Evolutionary conservation across 2,329 filamentous ascomycete genomes (phyloP).

Genomic region (Paraconiothyrium sp.): DNA sequence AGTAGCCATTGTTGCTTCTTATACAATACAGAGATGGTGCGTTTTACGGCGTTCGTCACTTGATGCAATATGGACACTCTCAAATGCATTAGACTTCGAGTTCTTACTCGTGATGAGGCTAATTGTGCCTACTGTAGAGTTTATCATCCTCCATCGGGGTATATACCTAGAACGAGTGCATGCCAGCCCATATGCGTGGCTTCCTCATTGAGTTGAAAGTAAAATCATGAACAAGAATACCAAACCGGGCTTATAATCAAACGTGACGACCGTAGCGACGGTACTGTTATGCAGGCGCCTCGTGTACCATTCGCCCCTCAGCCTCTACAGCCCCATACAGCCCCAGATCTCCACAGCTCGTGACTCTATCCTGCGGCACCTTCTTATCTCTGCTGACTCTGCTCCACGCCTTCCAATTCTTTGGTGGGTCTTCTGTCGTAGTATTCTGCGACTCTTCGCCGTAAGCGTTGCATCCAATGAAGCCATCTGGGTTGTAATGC

Average conservation of each 20-base stretch:
- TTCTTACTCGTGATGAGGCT: background rate
- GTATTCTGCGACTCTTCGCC: slow-evolving; percentile 6
- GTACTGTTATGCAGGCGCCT: slow-evolving; percentile 15
- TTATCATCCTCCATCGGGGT: slow-evolving; percentile 3
- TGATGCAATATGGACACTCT: too few species aligned
- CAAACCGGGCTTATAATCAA: background rate
- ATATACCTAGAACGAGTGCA: slow-evolving; percentile 10
- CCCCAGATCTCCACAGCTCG: slow-evolving; percentile 10
- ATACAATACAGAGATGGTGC: too few species aligned
- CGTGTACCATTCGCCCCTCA: slow-evolving; percentile 16
- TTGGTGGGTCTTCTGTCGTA: background rate
- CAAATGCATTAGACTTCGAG: too few species aligned
- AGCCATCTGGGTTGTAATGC: slow-evolving; percentile 24
- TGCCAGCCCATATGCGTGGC: slow-evolving; percentile 15
- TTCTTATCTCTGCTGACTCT: slow-evolving; percentile 6
- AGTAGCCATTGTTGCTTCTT: too few species aligned
- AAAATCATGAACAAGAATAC: slow-evolving; percentile 10
- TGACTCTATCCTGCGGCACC: slow-evolving; percentile 6
- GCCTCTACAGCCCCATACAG: slow-evolving; percentile 18
- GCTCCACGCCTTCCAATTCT: slow-evolving; percentile 14
- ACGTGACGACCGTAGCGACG: background rate
- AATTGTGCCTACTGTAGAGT: background rate
- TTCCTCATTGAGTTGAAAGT: background rate
- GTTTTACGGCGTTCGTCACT: too few species aligned
- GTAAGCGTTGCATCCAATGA: slow-evolving; percentile 9